Base-by-base conservation (phyloP, 78 protist species). In the Polysphondylium violaceum region DNA sequence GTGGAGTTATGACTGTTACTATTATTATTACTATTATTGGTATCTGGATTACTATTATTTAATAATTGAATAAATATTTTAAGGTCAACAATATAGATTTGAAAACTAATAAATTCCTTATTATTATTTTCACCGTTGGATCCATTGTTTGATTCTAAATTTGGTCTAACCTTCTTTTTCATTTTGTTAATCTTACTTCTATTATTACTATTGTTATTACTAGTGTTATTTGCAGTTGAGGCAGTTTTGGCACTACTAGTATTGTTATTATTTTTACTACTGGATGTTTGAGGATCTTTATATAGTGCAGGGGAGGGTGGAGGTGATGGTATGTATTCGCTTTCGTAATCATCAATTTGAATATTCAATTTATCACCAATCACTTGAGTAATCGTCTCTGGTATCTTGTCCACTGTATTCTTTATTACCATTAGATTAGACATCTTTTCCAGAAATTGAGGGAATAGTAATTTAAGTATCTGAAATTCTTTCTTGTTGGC, bases 51-150 rank as follows among this genome's bases (percentile, higher is more conserved):
- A 64, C 36, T 47, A 21, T 64, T 36, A 4, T 47, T 35, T 33
- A 64, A 21, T 17, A 64, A 36, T 36, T 64, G 72, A 21, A 64
- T 14, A 64, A 36, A 64, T 36, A 64, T 29, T 64, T 36, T 47
- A 36, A 64, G 27, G 36, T 64, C 72, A 35, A 64, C 36, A 35
- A 64, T 64, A 64, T 35, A 64, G 36, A 64, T 64, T 64, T 64
- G 72, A 36, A 64, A 64, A 64, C n/a, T 35, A 60, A 60, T n/a
- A n/a, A n/a, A n/a, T n/a, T n/a, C n/a, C n/a, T n/a, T n/a, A n/a
- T n/a, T n/a, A n/a, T n/a, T n/a, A n/a, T n/a, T n/a, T n/a, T n/a
- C n/a, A n/a, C n/a, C n/a, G n/a, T 60, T 33, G 72, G 72, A 36
- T 36, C n/a, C n/a, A n/a, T n/a, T 64, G 21, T 35, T 64, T 36